Conservation (phyloP, 768 basidiomycete genomes). For the Naematelia aurantialba region DNA sequence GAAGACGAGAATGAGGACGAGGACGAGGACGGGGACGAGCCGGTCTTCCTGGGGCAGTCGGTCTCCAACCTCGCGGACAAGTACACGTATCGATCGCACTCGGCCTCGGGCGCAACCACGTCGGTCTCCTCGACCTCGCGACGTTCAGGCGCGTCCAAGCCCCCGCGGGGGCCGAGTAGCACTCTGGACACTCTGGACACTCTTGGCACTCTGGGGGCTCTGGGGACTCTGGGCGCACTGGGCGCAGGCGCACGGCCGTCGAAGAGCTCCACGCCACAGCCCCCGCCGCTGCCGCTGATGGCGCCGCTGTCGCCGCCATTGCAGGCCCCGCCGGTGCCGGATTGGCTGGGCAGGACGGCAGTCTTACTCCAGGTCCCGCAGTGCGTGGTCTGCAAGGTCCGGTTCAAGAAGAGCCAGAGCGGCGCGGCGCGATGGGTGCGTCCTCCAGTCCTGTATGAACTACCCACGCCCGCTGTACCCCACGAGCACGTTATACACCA, state of each 20-base stretch:
- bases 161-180: too few species aligned
- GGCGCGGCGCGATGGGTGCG: conserved; percentile 39
- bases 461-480: too few species aligned
- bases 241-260: neutral
- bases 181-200: too few species aligned
- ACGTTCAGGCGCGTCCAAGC: too few species aligned
- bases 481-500: neutral
- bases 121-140: conserved; percentile 1
- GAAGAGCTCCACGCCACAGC: neutral
- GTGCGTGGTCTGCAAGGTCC: conserved; percentile 30
- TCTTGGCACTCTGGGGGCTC: too few species aligned
- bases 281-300: conserved; percentile 14
- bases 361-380: conserved; percentile 12
- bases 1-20: neutral
- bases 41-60: conserved; percentile 19
- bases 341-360: conserved; percentile 31
- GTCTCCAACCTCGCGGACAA: conserved; percentile 9
- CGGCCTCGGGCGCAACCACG: neutral
- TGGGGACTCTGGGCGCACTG: too few species aligned
- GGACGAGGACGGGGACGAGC: conserved; percentile 11
- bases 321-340: conserved; percentile 21
- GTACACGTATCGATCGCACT: conserved; percentile 13
- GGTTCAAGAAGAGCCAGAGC: conserved; percentile 33
- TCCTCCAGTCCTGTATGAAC: too few species aligned
- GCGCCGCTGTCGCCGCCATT: conserved; percentile 10